Base-by-base conservation (phyloP, 1,284 basidiomycete species). In the Ganoderma resinaceum region DNA sequence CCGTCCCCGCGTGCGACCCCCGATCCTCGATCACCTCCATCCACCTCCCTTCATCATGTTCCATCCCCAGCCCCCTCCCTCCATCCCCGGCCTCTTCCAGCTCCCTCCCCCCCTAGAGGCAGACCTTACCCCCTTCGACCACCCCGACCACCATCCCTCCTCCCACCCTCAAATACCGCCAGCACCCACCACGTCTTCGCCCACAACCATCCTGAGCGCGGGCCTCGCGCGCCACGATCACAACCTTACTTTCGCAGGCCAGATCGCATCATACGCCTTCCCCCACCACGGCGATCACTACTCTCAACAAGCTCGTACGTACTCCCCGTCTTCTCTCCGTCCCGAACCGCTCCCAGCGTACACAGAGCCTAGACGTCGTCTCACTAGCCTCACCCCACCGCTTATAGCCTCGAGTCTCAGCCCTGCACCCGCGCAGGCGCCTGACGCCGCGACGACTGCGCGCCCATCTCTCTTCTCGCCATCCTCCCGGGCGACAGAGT, bases 81-180 rank as follows among this genome's bases (percentile, higher is more conserved):
- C 43, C 67, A 69, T 71, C 65, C 70, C 70, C n/a, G 63, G 63
- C 31, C 70, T 71, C 63, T 71, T 71, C 66, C 67, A 71, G 63
- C 64, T 71, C 35, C 70, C 70, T 23, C 70, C 70, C 18, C 61
- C 66, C 12, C 67, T 72, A 66, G 70, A 72, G 66, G n/a, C 63
- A 40, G 62, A 67, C 53, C 55, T 63, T 3, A 20, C 26, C 33
- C n/a, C 37, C 65, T 66, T 23, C 23, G 40, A 43, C 52, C n/a
- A 42, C 49, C 49, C 5, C 35, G 26, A 1, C 14, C 38, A 37
- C 37, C 18, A 31, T 35, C 23, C 43, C 23, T 31, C 18, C 49
- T 35, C 37, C 8, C 23, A 12, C 18, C 29, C 55, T 7, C 53
- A 33, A 31, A 29, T 18, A 31, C 43, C 7, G 23, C 63, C 9